phyloP scores from a whole-genome alignment of 2,329 filamentous ascomycete genomes.

The Aspergillus ustus region DNA sequence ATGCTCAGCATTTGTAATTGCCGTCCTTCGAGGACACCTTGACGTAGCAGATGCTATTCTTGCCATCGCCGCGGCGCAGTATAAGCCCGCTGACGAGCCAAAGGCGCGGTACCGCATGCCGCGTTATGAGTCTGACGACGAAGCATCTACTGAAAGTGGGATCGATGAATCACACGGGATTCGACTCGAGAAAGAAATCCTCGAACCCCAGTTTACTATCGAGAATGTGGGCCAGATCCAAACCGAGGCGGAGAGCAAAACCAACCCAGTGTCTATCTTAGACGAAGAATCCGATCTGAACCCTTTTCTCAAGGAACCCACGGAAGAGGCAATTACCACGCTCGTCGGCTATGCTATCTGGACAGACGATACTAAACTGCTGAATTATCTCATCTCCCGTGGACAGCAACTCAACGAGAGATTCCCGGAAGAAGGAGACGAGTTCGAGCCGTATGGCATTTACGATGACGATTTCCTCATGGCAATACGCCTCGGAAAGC shows the following conservation, averaged over 20 bases:
- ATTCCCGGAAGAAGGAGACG: constrained; percentile 13
- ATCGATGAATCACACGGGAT: constrained; percentile 23
- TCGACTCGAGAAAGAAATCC: constrained; percentile 53
- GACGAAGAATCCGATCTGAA: constrained; percentile 41
- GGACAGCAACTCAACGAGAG: constrained; percentile 31
- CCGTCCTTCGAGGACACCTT: constrained; percentile 68
- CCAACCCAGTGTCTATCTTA: constrained; percentile 61
- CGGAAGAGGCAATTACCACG: neutral
- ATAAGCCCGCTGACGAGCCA: constrained; percentile 60
- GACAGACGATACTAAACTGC: constrained; percentile 57
- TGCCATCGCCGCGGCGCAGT: constrained; percentile 73
- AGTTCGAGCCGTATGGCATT: constrained; percentile 20
- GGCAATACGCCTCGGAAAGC: constrained; percentile 50
- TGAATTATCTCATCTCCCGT: constrained; percentile 64
- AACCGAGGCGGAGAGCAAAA: constrained; percentile 68
- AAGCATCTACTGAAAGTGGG: constrained; percentile 42
- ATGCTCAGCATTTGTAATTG: constrained; percentile 69
- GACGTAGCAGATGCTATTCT: constrained; percentile 68
- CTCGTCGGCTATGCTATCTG: constrained; percentile 54
- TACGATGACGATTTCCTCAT: constrained; percentile 37
- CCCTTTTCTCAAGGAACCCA: constrained; percentile 20
- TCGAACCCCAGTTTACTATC: constrained; percentile 73
- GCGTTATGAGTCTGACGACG: constrained; percentile 36
- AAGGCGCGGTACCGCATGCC: constrained; percentile 41
- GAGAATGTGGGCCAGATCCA: constrained; percentile 74